phyloP scores from a whole-genome alignment of 2,329 filamentous ascomycete genomes.

The Hymenoscyphus salicellus region DNA sequence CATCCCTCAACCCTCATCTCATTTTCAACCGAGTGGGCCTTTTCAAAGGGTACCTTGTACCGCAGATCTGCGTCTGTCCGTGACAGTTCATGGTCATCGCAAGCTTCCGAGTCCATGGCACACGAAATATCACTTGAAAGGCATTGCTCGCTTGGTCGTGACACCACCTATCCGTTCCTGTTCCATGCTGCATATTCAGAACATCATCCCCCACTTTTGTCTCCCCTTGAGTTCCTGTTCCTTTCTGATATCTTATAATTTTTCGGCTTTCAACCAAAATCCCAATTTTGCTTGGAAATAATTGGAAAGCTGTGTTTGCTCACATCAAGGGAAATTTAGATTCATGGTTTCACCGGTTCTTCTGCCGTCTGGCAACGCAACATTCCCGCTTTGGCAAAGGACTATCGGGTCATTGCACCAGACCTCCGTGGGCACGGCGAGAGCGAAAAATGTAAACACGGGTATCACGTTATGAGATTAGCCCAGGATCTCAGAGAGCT shows the following conservation, averaged over 20 bases:
- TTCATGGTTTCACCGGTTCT: slow-evolving; percentile 37
- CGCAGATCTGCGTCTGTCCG: not conserved
- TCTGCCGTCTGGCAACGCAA: slow-evolving; percentile 34
- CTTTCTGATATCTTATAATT: not conserved
- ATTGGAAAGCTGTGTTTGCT: not conserved
- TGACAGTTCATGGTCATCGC: not conserved
- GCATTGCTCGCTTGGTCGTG: not conserved
- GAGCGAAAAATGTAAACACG: slow-evolving; percentile 30
- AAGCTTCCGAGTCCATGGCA: not conserved
- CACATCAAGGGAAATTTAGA: slow-evolving; percentile 19
- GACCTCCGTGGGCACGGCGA: slow-evolving; percentile 35
- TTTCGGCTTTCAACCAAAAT: not conserved
- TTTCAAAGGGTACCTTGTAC: not conserved
- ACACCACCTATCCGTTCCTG: not conserved
- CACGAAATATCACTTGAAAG: not conserved
- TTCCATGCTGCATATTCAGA: slow-evolving; percentile 1
- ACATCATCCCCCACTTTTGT: not conserved
- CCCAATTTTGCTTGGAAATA: not conserved
- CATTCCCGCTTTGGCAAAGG: slow-evolving; percentile 23
- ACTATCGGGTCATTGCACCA: slow-evolving; percentile 31
- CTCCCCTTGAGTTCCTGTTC: not conserved
- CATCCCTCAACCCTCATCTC: not conserved
- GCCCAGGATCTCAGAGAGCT: slow-evolving; percentile 34
- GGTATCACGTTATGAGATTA: slow-evolving; percentile 34
- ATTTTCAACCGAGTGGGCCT: not conserved